Percentiles rank a stretch among this genome's conserved stretches.
These are phyloP conservation scores for Annulohypoxylon moriforme DNA, from an alignment of 495 filamentous ascomycete genomes.

Conservation along the genomic window DNA sequence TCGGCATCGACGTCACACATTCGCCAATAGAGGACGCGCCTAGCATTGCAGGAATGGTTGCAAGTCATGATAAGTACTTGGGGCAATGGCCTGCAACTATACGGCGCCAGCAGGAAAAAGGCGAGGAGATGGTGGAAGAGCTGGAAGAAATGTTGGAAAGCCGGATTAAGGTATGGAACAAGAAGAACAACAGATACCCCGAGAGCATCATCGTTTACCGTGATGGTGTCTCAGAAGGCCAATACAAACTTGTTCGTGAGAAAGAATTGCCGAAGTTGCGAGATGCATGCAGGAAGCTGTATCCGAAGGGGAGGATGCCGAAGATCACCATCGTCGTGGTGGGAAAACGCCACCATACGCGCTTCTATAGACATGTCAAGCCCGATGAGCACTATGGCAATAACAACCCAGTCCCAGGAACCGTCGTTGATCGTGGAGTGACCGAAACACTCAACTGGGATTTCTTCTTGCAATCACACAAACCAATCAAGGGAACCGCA, in stretches of 20 bases:
- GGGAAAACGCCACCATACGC: constrained; percentile 82
- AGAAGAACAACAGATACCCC: constrained; percentile 59
- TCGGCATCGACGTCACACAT: constrained; percentile 84
- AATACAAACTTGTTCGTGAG: constrained; percentile 68
- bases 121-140: constrained; percentile 68
- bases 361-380: constrained; percentile 69
- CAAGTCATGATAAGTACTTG: constrained; percentile 64
- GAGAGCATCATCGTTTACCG: constrained; percentile 80
- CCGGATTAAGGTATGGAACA: constrained; percentile 65
- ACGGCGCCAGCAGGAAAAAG: constrained; percentile 57
- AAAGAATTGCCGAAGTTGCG: constrained; percentile 67
- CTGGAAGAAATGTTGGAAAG: constrained; percentile 69
- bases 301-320: constrained; percentile 60
- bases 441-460: constrained; percentile 73
- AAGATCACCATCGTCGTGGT: constrained; percentile 67
- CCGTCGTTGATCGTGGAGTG: constrained; percentile 78
- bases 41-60: constrained; percentile 75
- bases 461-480: constrained; percentile 81
- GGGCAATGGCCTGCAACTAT: constrained; percentile 71
- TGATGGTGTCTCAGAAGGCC: constrained; percentile 83
- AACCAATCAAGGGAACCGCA: constrained; percentile 81
- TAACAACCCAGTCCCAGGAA: constrained; percentile 71
- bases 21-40: constrained; percentile 66
- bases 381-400: too few relatives aligned
- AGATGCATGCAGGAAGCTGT: constrained; percentile 64